phyloP scores from a whole-genome alignment of 2,329 filamentous ascomycete genomes.

The Colletotrichum sp. region DNA sequence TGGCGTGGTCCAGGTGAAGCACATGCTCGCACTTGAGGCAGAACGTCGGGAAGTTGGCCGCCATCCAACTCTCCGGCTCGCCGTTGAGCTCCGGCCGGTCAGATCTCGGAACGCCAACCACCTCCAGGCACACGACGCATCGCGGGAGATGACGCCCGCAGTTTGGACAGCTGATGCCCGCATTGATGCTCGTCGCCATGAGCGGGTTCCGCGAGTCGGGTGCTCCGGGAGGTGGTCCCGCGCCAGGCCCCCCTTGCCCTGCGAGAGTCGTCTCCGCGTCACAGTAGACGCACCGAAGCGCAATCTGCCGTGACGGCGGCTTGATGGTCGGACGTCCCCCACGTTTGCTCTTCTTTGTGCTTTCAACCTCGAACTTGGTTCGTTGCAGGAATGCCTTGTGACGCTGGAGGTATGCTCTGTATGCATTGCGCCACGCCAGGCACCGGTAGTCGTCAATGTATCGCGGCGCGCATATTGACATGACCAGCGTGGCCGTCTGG shows the following conservation, averaged over 20 bases:
- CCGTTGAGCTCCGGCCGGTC: constrained; percentile 58
- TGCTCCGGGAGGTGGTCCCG: constrained; percentile 11
- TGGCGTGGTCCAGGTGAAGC: constrained; percentile 68
- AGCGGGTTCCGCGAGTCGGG: constrained; percentile 56
- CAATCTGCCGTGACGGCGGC: constrained; percentile 70
- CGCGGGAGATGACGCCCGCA: constrained; percentile 70
- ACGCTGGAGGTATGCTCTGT: constrained; percentile 73
- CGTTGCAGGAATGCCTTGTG: constrained; percentile 77
- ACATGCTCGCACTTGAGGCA: constrained; percentile 73
- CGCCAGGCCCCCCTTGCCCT: constrained; percentile 15
- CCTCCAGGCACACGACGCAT: constrained; percentile 70
- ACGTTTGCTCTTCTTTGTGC: constrained; percentile 70
- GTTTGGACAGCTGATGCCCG: constrained; percentile 68
- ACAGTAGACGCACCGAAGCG: constrained; percentile 79
- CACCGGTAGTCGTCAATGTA: constrained; percentile 81
- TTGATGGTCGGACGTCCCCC: constrained; percentile 67
- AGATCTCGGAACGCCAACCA: constrained; percentile 67
- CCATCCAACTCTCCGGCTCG: constrained; percentile 49
- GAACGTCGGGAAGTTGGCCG: constrained; percentile 69
- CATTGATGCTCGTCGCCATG: constrained; percentile 59
- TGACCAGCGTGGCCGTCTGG: constrained; percentile 78
- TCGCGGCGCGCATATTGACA: constrained; percentile 74
- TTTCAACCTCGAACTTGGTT: constrained; percentile 79
- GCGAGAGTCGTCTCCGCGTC: constrained; percentile 57
- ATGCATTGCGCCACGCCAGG: constrained; percentile 73